These are phyloP conservation scores for Paspalum vaginatum DNA, from an alignment of 176 grass and related monocot species.

Conservation along the genomic window DNA sequence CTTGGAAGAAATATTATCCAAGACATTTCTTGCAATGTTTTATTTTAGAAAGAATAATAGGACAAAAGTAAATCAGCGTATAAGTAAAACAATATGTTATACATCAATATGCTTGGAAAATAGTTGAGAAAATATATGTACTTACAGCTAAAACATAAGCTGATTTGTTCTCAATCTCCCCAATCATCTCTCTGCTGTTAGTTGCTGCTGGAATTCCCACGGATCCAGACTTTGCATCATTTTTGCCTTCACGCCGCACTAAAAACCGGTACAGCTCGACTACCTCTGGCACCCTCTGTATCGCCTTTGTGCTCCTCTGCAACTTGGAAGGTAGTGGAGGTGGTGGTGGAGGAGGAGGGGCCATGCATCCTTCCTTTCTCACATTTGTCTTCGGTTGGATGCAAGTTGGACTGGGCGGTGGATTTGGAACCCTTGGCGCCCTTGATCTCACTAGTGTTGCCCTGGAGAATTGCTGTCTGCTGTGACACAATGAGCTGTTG, in stretches of 20 bases:
- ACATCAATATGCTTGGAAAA: background rate
- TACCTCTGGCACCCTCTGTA: constrained; percentile 87
- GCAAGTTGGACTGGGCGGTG: constrained; percentile 59
- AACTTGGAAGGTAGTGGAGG: constrained; percentile 64
- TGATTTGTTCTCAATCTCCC: constrained; percentile 97
- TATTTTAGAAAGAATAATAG: background rate
- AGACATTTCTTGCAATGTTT: constrained; percentile 8
- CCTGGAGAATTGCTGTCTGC: constrained; percentile 49
- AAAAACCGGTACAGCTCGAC: constrained; percentile 77
- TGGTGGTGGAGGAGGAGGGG: constrained; percentile 64
- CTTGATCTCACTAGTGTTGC: constrained; percentile 40
- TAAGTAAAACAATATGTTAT: constrained; percentile 3
- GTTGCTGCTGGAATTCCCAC: constrained; percentile 52
- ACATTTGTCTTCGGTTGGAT: constrained; percentile 31
- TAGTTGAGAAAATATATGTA: constrained; percentile 32
- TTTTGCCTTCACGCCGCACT: constrained; percentile 82
- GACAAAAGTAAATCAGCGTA: constrained; percentile 1
- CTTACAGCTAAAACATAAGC: constrained; percentile 93
- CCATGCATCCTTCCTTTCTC: constrained; percentile 51
- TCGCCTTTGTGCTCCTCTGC: constrained; percentile 52
- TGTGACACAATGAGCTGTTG: constrained; percentile 46
- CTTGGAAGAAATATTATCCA: constrained; percentile 13
- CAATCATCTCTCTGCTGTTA: constrained; percentile 88
- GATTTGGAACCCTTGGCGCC: constrained; percentile 80
- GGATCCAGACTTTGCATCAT: constrained; percentile 63